Base-by-base conservation (phyloP, 1,284 basidiomycete species). In the Irpex rosettiformis region DNA sequence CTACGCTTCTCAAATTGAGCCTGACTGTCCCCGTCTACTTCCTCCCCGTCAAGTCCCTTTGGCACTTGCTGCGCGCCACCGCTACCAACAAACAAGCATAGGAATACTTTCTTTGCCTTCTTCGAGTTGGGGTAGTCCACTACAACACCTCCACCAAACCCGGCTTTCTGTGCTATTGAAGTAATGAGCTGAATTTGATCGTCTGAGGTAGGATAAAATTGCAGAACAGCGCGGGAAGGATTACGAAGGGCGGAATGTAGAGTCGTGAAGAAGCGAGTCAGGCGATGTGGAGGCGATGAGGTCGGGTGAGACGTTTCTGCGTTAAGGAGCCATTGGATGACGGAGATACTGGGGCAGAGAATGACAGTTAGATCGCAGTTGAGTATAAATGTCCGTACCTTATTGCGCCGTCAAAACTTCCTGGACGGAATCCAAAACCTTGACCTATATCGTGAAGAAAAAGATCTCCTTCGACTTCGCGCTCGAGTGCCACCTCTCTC, bases 241-340 rank as follows among this genome's bases (percentile, higher is more conserved):
- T 96, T 94, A 52, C 89, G 86, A 8, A 99, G 84, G 2, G 89
- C 84, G 1, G 95, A 94, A 75, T 98, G 94, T 25, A 99, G 84
- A 8, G 96, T 97, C 29, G 94, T 96, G 79, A 99, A 99, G 79
- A 99, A 99, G 37, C 92, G 86, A 25, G 84, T 85, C 30, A 99
- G 83, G 47, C 97, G 91, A 67, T 94, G 91, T 0, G 95, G 91
- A 0, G 97, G 97, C 1, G 95, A 96, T 58, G 90, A 91, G 21
- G 89, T 91, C 33, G 94, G 92, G 62, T 93, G 87, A 2, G 92
- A 89, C 27, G 94, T 91, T 73, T 99, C 97, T 42, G 97, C 96
- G 72, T 99, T 99, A 61, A 98, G 84, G 0, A 99, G 82, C 97
- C 97, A 99, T 77, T 99, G 97, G 2, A 99, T 81, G 24, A 98